Conservation (phyloP, 23 red algal species). For the Agarophyton chilense region DNA sequence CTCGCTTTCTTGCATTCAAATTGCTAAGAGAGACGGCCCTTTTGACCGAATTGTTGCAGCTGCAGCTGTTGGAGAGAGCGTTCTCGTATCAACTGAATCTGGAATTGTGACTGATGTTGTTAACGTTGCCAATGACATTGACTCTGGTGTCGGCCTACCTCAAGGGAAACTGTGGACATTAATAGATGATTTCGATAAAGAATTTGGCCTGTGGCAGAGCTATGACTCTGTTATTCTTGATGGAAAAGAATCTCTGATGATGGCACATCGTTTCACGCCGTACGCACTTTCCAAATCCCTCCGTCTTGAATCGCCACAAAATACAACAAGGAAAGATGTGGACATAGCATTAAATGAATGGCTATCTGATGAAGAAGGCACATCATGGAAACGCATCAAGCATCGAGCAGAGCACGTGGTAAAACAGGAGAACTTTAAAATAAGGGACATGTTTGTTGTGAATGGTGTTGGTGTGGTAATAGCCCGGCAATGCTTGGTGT, state of each 20-base stretch:
- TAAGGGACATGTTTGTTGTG: constrained; percentile 36
- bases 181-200: constrained; percentile 50
- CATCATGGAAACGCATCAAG: constrained; percentile 38
- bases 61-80: constrained; percentile 30
- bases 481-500: constrained; percentile 8
- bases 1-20: constrained; percentile 40
- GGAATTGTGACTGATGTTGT: constrained; percentile 38
- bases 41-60: constrained; percentile 47
- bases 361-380: constrained; percentile 15
- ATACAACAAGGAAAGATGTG: constrained; percentile 16
- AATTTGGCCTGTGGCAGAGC: constrained; percentile 31
- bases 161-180: constrained; percentile 32
- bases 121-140: constrained; percentile 49
- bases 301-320: constrained; percentile 15
- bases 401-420: constrained; percentile 37
- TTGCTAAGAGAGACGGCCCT: constrained; percentile 47
- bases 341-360: not conserved
- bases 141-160: constrained; percentile 50
- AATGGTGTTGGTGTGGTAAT: constrained; percentile 35
- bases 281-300: constrained; percentile 50
- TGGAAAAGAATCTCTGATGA: constrained; percentile 24
- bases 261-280: constrained; percentile 58
- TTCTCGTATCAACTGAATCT: constrained; percentile 45
- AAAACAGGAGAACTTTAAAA: constrained; percentile 33
- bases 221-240: constrained; percentile 18